Conservation (phyloP, 2,329 filamentous ascomycete species). For the Teratosphaeria destructans region DNA sequence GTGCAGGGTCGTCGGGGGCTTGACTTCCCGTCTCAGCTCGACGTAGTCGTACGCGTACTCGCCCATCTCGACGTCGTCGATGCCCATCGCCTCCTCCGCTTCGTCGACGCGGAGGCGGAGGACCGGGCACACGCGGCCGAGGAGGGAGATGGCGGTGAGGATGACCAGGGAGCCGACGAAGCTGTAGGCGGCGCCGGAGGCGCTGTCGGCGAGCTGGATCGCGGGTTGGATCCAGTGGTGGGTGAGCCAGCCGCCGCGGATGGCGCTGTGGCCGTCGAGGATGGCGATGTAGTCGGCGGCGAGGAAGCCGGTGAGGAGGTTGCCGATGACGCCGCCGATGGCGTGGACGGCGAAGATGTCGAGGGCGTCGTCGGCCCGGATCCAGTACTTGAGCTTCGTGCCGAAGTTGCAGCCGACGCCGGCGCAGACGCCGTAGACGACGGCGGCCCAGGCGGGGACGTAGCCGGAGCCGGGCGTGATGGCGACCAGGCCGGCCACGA, state of each 20-base stretch:
- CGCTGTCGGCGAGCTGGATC: constrained; percentile 74
- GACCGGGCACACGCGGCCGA: constrained; percentile 69
- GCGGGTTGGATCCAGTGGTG: constrained; percentile 73
- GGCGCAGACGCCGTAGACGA: constrained; percentile 67
- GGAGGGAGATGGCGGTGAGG: constrained; percentile 52
- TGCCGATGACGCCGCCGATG: constrained; percentile 68
- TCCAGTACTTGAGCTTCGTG: constrained; percentile 79
- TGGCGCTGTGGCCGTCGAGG: constrained; percentile 59
- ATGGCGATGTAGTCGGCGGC: constrained; percentile 76
- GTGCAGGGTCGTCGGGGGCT: constrained; percentile 10
- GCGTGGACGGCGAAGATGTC: constrained; percentile 78
- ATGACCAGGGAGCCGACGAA: constrained; percentile 45
- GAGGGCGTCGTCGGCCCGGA: constrained; percentile 72
- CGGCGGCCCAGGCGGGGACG: constrained; percentile 74
- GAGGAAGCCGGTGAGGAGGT: constrained; percentile 71
- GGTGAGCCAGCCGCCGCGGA: constrained; percentile 73
- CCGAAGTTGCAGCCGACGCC: constrained; percentile 77
- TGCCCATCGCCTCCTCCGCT: constrained; percentile 72
- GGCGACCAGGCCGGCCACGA: constrained; percentile 75
- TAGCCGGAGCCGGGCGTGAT: constrained; percentile 84
- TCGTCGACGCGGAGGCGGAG: constrained; percentile 63
- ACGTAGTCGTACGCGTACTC: constrained; percentile 96
- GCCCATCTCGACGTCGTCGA: constrained; percentile 80
- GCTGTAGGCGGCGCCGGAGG: constrained; percentile 65
- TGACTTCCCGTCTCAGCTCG: constrained; percentile 65